These are phyloP conservation scores for Allantophomopsis cytisporea DNA, from an alignment of 2,329 filamentous ascomycete genomes.

Conservation along the genomic window DNA sequence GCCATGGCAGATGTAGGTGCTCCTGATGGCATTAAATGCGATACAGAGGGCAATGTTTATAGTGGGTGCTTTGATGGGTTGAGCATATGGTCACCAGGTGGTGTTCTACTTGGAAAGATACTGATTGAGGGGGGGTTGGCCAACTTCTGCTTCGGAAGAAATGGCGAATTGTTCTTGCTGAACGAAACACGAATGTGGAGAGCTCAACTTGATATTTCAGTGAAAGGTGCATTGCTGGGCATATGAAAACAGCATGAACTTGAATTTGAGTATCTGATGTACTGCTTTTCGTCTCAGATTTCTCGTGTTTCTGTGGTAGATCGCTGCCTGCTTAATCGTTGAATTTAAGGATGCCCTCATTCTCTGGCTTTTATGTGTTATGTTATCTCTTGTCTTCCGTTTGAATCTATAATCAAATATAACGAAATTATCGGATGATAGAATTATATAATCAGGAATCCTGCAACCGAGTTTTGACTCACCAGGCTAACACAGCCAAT, in stretches of 20 bases:
- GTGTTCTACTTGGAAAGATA: slow-evolving; percentile 35
- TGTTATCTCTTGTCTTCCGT: no score
- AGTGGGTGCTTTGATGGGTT: slow-evolving; percentile 39
- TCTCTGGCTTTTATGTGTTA: no score
- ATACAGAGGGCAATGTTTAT: slow-evolving; percentile 40
- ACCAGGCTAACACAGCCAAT: no score
- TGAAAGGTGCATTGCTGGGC: slow-evolving; percentile 8
- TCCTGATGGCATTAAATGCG: slow-evolving; percentile 45
- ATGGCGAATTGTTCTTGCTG: slow-evolving; percentile 13
- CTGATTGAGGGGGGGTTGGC: slow-evolving; percentile 12
- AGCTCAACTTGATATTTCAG: slow-evolving; percentile 6
- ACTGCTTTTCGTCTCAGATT: no score
- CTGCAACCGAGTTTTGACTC: no score
- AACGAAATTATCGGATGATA: no score
- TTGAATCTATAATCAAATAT: no score
- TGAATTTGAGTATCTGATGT: neutral
- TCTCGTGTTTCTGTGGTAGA: no score
- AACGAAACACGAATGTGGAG: slow-evolving; percentile 13
- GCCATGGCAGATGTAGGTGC: slow-evolving; percentile 38
- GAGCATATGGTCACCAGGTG: slow-evolving; percentile 35
- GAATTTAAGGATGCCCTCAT: no score
- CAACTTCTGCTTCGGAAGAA: slow-evolving; percentile 16
- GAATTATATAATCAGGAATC: no score
- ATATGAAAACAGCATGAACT: neutral
- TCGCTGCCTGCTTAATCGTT: no score